phyloP scores from a whole-genome alignment of 2,329 filamentous ascomycete genomes.

The Aureobasidium sp. region DNA sequence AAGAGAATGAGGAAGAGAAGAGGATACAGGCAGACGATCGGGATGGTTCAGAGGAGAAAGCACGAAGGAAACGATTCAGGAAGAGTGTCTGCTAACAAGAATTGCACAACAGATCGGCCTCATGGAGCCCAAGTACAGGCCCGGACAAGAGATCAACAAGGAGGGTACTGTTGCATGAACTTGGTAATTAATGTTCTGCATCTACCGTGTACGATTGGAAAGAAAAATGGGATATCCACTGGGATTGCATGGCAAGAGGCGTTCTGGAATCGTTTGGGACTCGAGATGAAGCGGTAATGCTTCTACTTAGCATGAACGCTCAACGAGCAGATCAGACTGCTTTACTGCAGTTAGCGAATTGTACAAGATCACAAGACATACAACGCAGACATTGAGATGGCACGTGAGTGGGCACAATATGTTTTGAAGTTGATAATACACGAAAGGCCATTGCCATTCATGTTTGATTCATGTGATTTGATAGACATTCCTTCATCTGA shows the following conservation, averaged over 20 bases:
- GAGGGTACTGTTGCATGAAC: background rate
- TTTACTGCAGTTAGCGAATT: background rate
- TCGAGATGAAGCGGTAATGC: background rate
- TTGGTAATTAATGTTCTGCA: background rate
- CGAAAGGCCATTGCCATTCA: slow-evolving; percentile 5
- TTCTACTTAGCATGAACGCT: background rate
- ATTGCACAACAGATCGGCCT: slow-evolving; percentile 30
- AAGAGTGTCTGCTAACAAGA: slow-evolving; percentile 4
- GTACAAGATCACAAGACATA: background rate
- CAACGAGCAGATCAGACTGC: background rate
- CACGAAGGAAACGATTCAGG: background rate
- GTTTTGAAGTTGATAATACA: slow-evolving; percentile 1
- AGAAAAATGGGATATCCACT: background rate
- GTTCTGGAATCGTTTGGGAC: background rate
- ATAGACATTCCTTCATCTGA: slow-evolving; percentile 9
- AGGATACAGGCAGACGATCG: background rate
- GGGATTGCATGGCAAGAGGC: slow-evolving; percentile 12
- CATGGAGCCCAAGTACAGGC: slow-evolving; percentile 31
- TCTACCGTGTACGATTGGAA: background rate
- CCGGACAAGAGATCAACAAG: slow-evolving; percentile 1
- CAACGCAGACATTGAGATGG: background rate
- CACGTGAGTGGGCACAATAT: background rate
- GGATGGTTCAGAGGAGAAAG: background rate
- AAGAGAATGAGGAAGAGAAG: background rate
- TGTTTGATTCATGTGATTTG: slow-evolving; percentile 5